A percentile compares a stretch with the other conserved stretches of the same genome.
These are phyloP conservation scores for Lasiosphaeris hirsuta DNA, from an alignment of 495 filamentous ascomycete genomes.

Conservation along the genomic window DNA sequence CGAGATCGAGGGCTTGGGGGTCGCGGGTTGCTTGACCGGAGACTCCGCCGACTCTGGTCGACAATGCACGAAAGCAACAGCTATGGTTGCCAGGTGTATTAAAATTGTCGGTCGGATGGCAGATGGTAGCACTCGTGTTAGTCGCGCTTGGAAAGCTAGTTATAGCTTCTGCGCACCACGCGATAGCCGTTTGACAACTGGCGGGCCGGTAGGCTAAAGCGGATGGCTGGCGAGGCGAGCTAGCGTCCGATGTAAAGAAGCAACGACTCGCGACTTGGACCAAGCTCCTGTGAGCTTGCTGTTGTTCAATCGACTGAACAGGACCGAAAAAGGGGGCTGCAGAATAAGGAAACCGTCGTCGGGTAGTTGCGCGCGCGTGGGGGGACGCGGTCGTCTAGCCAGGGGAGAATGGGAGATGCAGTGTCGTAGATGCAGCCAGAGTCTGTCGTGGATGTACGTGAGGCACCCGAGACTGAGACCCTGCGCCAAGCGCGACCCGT, in stretches of 20 bases:
- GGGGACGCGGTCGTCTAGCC: constrained; percentile 16
- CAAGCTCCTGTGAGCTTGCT: background rate
- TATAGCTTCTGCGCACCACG: background rate
- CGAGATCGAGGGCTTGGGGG: constrained; percentile 1
- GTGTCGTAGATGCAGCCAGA: constrained; percentile 4
- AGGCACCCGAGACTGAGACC: constrained; percentile 19
- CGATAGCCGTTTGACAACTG: background rate
- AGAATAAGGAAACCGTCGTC: constrained; percentile 1
- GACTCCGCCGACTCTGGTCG: background rate
- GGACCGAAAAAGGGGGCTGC: background rate
- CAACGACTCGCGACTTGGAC: background rate
- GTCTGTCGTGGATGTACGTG: constrained; percentile 8
- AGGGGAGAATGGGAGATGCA: background rate
- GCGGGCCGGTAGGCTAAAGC: constrained; percentile 15
- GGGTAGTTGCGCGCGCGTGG: background rate
- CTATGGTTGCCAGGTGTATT: background rate
- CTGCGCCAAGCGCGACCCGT: constrained; percentile 33
- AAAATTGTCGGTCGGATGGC: background rate
- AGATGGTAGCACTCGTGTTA: background rate
- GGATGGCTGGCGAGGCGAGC: constrained; percentile 18
- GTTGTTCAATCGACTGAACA: background rate
- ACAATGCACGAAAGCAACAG: background rate
- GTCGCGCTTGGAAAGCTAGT: background rate
- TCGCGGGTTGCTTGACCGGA: background rate
- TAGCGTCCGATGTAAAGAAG: constrained; percentile 4